Percentiles rank a stretch among this genome's conserved stretches.
These are phyloP conservation scores for Aspergillus avenaceus DNA, from an alignment of 495 filamentous ascomycete species.

Conservation along the genomic window DNA sequence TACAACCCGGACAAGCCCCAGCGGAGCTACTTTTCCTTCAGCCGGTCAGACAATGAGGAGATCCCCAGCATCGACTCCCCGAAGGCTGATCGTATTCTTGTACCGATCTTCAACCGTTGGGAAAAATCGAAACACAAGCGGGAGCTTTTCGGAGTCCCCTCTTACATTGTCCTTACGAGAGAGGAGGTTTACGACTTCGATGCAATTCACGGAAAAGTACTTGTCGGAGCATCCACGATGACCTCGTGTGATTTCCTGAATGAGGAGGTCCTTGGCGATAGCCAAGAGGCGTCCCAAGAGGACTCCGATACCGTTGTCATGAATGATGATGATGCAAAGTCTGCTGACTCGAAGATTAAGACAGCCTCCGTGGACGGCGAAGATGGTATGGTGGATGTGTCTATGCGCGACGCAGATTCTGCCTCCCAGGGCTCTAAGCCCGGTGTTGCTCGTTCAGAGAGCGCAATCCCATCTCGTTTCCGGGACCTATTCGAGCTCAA, in stretches of 20 bases:
- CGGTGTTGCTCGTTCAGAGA: slow-evolving; percentile 29
- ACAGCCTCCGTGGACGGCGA: slow-evolving; percentile 80
- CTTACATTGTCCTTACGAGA: slow-evolving; percentile 56
- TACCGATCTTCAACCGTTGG: slow-evolving; percentile 74
- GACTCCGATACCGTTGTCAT: slow-evolving; percentile 71
- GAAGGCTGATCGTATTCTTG: slow-evolving; percentile 64
- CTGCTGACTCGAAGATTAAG: slow-evolving; percentile 64
- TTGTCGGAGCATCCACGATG: slow-evolving; percentile 53
- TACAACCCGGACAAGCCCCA: slow-evolving; percentile 49
- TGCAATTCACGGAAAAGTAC: slow-evolving; percentile 57
- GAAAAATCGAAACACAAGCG: slow-evolving; percentile 40
- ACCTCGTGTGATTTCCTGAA: slow-evolving; percentile 59
- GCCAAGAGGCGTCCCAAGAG: slow-evolving; percentile 38
- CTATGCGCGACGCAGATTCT: slow-evolving; percentile 63
- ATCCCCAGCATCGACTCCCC: slow-evolving; percentile 57
- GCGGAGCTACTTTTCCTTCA: slow-evolving; percentile 42
- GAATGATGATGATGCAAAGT: slow-evolving; percentile 69
- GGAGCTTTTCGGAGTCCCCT: slow-evolving; percentile 51
- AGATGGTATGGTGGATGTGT: slow-evolving; percentile 86
- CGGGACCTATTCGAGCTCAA: slow-evolving; percentile 69
- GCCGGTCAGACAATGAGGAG: slow-evolving; percentile 54
- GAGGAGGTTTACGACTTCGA: slow-evolving; percentile 59
- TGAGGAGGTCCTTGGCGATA: slow-evolving; percentile 34
- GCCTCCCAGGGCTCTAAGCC: slow-evolving; percentile 16
- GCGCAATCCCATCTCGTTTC: slow-evolving; percentile 48